These are phyloP conservation scores for Scytalidium sp. DNA, from an alignment of 2,329 filamentous ascomycete genomes.

Conservation along the genomic window DNA sequence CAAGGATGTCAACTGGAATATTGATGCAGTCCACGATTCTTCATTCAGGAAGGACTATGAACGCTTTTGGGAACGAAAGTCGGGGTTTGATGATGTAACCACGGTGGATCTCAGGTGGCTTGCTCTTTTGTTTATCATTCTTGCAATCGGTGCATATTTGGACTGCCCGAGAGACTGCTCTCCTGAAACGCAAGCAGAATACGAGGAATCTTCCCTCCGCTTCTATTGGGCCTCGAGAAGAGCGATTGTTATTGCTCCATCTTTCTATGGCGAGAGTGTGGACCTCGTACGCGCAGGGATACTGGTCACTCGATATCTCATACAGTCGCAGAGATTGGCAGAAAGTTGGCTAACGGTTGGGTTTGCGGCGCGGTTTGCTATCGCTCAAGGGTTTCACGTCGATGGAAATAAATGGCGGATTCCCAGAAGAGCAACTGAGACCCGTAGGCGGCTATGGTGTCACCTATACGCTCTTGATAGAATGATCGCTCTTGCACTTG, in stretches of 20 bases:
- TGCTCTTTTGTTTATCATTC: slow-evolving; percentile 37
- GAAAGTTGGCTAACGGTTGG: slow-evolving; percentile 39
- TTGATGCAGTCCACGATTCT: slow-evolving; percentile 32
- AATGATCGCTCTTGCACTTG: slow-evolving; percentile 36
- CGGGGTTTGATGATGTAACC: slow-evolving; percentile 36
- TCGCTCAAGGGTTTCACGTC: slow-evolving; percentile 40
- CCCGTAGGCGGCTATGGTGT: slow-evolving; percentile 35
- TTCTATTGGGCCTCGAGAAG: slow-evolving; percentile 38
- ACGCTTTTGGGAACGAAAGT: slow-evolving; percentile 35
- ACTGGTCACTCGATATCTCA: slow-evolving; percentile 36
- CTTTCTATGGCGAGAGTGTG: slow-evolving; percentile 37
- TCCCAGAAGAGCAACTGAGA: slow-evolving; percentile 33
- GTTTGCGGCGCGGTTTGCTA: slow-evolving; percentile 40
- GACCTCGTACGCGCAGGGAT: slow-evolving; percentile 38
- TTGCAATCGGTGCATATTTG: slow-evolving; percentile 35
- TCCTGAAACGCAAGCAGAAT: slow-evolving; percentile 31
- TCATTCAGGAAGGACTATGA: slow-evolving; percentile 34
- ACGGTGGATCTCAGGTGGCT: slow-evolving; percentile 39
- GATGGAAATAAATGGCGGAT: slow-evolving; percentile 37
- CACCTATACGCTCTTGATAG: slow-evolving; percentile 37
- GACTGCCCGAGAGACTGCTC: slow-evolving; percentile 30
- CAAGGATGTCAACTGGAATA: slow-evolving; percentile 32
- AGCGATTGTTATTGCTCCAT: slow-evolving; percentile 38
- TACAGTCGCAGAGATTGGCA: slow-evolving; percentile 34
- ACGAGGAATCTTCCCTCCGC: slow-evolving; percentile 35